Conservation (phyloP, 768 basidiomycete species). For the Hericium coralloides region DNA sequence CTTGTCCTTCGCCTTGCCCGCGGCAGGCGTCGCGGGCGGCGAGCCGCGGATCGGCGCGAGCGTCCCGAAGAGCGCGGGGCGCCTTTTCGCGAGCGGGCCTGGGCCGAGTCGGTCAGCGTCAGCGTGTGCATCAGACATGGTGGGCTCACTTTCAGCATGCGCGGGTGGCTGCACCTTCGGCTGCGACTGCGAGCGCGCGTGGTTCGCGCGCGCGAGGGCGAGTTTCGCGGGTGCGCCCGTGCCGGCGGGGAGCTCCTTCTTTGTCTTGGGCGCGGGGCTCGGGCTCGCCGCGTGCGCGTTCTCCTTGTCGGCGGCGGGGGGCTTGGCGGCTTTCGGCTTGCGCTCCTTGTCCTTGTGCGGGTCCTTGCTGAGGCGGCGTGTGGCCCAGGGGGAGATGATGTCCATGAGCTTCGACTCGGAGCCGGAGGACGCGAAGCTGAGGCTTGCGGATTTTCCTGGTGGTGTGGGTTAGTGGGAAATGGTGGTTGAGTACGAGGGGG, state of each 20-base stretch:
- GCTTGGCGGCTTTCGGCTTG: background rate
- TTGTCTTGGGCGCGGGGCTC: background rate
- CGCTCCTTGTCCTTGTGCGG: slow-evolving; percentile 12
- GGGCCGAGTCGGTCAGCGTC: background rate
- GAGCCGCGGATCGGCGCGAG: slow-evolving; percentile 49
- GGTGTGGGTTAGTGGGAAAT: background rate
- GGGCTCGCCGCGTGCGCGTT: background rate
- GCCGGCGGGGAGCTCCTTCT: background rate
- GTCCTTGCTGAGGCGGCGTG: slow-evolving; percentile 14
- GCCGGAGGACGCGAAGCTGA: slow-evolving; percentile 17
- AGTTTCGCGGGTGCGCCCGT: too few species aligned
- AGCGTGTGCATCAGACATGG: background rate
- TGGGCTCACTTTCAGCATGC: slow-evolving; percentile 4
- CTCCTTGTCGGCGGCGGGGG: slow-evolving; percentile 6
- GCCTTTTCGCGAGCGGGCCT: slow-evolving; percentile 2
- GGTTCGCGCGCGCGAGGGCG: slow-evolving; percentile 19
- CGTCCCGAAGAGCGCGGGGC: background rate
- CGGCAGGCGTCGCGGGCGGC: slow-evolving; percentile 34
- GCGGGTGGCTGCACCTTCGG: slow-evolving; percentile 19
- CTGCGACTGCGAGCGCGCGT: slow-evolving; percentile 27
- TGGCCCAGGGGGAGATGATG: slow-evolving; percentile 26
- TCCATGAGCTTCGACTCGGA: slow-evolving; percentile 23
- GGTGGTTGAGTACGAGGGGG: slow-evolving; percentile 9
- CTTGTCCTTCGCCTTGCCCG: slow-evolving; percentile 34
- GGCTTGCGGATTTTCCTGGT: slow-evolving; percentile 25